Percentiles rank a stretch among this genome's conserved stretches.
phyloP scores from a whole-genome alignment of 2,329 filamentous ascomycete genomes.

The Thielaviopsis euricoi region DNA sequence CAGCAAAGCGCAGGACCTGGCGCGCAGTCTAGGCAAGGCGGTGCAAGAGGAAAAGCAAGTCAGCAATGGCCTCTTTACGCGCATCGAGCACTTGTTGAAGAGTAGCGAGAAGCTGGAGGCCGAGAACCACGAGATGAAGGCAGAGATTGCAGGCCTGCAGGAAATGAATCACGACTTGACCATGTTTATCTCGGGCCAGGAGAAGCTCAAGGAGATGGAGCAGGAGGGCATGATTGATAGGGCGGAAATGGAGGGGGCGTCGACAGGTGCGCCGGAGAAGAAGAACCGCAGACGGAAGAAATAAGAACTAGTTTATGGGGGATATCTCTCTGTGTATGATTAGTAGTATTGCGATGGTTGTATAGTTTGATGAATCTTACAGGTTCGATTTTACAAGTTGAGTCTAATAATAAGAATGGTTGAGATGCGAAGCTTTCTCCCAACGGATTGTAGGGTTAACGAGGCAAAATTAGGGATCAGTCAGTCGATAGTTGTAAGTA shows the following conservation, averaged over 20 bases:
- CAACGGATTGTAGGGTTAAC: too few relatives aligned
- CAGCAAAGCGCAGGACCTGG: slow-evolving; percentile 57
- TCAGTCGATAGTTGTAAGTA: too few relatives aligned
- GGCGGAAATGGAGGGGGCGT: slow-evolving; percentile 62
- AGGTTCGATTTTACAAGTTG: background rate
- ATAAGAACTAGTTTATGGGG: slow-evolving; percentile 13
- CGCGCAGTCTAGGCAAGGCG: slow-evolving; percentile 56
- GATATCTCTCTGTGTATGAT: background rate
- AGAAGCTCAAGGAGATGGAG: slow-evolving; percentile 60
- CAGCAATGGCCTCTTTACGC: slow-evolving; percentile 60
- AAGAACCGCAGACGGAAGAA: slow-evolving; percentile 35
- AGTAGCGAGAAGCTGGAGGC: slow-evolving; percentile 41
- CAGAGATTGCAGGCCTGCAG: slow-evolving; percentile 54
- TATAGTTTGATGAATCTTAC: background rate
- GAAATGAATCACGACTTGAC: slow-evolving; percentile 77
- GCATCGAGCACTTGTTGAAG: slow-evolving; percentile 58
- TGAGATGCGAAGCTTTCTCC: too few relatives aligned
- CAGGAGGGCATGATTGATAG: slow-evolving; percentile 40
- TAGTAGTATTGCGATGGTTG: too few relatives aligned
- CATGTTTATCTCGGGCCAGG: slow-evolving; percentile 73
- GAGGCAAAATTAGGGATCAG: too few relatives aligned
- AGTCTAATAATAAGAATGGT: too few relatives aligned
- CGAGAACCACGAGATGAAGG: slow-evolving; percentile 38
- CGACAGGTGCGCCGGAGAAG: slow-evolving; percentile 46
- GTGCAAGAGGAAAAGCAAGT: slow-evolving; percentile 79